Evolutionary conservation across 768 basidiomycete genomes (phyloP).

Genomic region (Grammothele lineata): DNA sequence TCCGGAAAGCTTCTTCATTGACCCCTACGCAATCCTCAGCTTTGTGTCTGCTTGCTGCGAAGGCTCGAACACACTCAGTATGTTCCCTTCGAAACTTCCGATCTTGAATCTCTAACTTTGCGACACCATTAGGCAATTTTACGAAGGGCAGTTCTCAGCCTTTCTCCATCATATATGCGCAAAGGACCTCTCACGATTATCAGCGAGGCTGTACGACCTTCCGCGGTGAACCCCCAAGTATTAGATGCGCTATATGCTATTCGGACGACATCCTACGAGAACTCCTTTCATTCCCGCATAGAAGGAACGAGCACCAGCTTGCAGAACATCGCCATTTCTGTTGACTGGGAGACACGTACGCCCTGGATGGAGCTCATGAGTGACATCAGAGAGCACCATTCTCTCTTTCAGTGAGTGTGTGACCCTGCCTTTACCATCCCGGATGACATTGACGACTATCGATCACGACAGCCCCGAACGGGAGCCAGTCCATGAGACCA

Average conservation of each 20-base stretch:
- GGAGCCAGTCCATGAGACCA: slow-evolving; percentile 36
- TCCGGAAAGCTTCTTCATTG: too few relatives aligned
- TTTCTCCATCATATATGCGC: neutral
- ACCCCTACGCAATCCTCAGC: too few relatives aligned
- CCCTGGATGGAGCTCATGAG: slow-evolving; percentile 76
- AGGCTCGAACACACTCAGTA: slow-evolving; percentile 15
- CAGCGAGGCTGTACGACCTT: slow-evolving; percentile 22
- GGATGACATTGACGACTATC: too few relatives aligned
- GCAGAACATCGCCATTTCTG: slow-evolving; percentile 42
- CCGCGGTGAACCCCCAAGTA: slow-evolving; percentile 27
- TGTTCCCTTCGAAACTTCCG: neutral
- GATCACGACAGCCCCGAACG: slow-evolving; percentile 56
- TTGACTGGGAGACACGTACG: slow-evolving; percentile 69
- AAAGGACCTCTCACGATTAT: slow-evolving; percentile 32
- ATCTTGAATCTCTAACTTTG: too few relatives aligned
- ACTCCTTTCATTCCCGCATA: slow-evolving; percentile 65
- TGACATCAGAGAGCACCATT: slow-evolving; percentile 65
- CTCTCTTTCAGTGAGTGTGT: slow-evolving; percentile 56
- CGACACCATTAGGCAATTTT: too few relatives aligned
- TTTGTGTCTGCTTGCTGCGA: slow-evolving; percentile 9
- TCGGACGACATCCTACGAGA: slow-evolving; percentile 57
- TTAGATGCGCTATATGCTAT: slow-evolving; percentile 54
- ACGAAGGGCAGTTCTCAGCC: slow-evolving; percentile 8
- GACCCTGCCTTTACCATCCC: too few relatives aligned
- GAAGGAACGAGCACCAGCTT: slow-evolving; percentile 34